Evolutionary conservation across 2,329 filamentous ascomycete genomes (phyloP).

Genomic region (Paramyrothecium roridum): DNA sequence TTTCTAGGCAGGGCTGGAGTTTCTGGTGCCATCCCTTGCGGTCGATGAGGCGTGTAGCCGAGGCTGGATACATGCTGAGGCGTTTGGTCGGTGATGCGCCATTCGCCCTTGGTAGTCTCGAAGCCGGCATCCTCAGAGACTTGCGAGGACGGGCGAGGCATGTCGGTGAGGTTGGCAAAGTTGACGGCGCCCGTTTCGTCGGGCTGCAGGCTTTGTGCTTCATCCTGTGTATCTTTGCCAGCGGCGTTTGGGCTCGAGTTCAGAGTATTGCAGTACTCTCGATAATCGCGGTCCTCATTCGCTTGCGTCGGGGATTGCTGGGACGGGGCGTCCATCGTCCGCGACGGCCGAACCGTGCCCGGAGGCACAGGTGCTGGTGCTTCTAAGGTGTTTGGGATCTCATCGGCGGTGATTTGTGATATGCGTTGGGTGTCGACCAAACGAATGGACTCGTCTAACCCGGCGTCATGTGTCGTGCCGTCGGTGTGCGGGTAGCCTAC

Average conservation of each 20-base stretch:
- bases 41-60: constrained; percentile 26
- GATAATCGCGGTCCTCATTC: constrained; percentile 56
- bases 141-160: constrained; percentile 35
- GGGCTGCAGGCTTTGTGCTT: constrained; percentile 35
- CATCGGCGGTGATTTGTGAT: constrained; percentile 8
- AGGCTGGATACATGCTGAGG: constrained; percentile 27
- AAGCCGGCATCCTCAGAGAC: constrained; percentile 38
- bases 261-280: constrained; percentile 32
- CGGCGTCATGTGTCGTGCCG: background rate
- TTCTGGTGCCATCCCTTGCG: constrained; percentile 31
- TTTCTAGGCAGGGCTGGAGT: constrained; percentile 48
- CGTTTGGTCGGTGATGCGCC: constrained; percentile 31
- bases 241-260: constrained; percentile 23
- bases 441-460: background rate
- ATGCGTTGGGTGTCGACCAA: background rate
- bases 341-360: constrained; percentile 8
- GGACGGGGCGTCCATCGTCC: constrained; percentile 40
- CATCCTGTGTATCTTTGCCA: constrained; percentile 23
- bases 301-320: constrained; percentile 53
- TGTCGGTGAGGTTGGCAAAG: constrained; percentile 34
- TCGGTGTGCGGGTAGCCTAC: background rate
- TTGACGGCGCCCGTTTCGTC: constrained; percentile 50
- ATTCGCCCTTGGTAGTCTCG: constrained; percentile 33
- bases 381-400: background rate
- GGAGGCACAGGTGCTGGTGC: constrained; percentile 8